Base-by-base conservation (phyloP, 495 filamentous ascomycete genomes). In the Aspergillus saccharolyticus region DNA sequence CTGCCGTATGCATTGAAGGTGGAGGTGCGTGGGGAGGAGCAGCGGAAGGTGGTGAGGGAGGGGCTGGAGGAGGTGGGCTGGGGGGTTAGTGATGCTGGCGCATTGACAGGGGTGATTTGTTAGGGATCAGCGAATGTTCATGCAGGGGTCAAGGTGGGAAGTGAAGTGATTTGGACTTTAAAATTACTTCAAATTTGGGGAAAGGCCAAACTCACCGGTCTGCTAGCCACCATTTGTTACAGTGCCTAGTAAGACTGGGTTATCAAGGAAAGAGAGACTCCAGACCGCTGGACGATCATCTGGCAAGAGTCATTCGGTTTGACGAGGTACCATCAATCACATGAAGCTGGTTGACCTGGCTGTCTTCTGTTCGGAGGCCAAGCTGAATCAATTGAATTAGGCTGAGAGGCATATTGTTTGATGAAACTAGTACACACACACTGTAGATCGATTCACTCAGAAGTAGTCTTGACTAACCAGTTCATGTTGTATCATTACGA, bases 31-130 rank as follows among this genome's bases (percentile, higher is more conserved):
- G 67, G 60, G 52, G 42, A 65, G 46, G 44, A 46, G 24, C 67
- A 77, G 60, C 66, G 62, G 47, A 52, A 60, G 12, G 47, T 79
- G 25, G 70, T 79, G 7, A 53, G 54, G 25, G 59, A 60, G 1
- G 46, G 20, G 14, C 3, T 22, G 19, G 46, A 17, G 46, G 46
- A 25, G 46, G 22, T 49, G 28, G 45, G 20, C 2, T 48, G 46
- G 28, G 15, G 22, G 47, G 14, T 25, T 0, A 24, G 22, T 28
- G 22, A n/a, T 17, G 22, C 14, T n/a, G 47, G 47, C 14, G 47
- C 33, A 12, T 39, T 39, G 47, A 12, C 22, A 12, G 44, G 44
- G 44, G 47, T 22, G 44, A 3, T 47, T 21, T 19, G 19, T 20
- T 15, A 22, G 44, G 18, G 7, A 25, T 22, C 17, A 17, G 47